These are phyloP conservation scores for Ceriops zippeliana DNA, from an alignment of 345 rosid genomes.

Conservation along the genomic window DNA sequence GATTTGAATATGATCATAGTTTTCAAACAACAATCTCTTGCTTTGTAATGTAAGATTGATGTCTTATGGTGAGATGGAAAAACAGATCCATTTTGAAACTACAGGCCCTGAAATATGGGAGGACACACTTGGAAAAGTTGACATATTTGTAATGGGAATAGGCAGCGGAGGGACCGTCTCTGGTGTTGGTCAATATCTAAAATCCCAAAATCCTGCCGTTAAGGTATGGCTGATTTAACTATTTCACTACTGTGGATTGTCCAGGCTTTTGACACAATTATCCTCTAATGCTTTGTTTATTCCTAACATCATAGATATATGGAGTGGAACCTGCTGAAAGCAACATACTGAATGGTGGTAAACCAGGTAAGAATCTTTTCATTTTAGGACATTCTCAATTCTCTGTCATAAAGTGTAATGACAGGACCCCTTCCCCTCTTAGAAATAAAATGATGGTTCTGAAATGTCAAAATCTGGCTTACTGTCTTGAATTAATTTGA, in stretches of 20 bases:
- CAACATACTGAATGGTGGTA: constrained; percentile 87
- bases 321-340: constrained; percentile 99
- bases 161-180: constrained; percentile 98
- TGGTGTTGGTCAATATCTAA: constrained; percentile 91
- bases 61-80: constrained; percentile 9
- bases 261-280: neutral
- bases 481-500: neutral
- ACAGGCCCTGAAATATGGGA: constrained; percentile 99
- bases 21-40: neutral
- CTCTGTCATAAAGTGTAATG: neutral
- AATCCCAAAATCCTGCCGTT: constrained; percentile 86
- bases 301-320: constrained; percentile 52
- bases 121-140: constrained; percentile 83
- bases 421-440: no score
- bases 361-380: constrained; percentile 59
- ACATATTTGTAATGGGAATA: constrained; percentile 93
- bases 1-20: neutral
- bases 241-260: neutral
- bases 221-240: constrained; percentile 45
- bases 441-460: neutral
- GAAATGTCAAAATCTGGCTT: neutral
- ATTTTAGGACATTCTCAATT: neutral
- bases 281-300: constrained; percentile 12
- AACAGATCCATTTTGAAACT: constrained; percentile 84
- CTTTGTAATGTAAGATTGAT: neutral